Percentiles rank a stretch among this genome's conserved stretches.
phyloP scores from a whole-genome alignment of 305 asterid species.

The Fraxinus greggii region DNA sequence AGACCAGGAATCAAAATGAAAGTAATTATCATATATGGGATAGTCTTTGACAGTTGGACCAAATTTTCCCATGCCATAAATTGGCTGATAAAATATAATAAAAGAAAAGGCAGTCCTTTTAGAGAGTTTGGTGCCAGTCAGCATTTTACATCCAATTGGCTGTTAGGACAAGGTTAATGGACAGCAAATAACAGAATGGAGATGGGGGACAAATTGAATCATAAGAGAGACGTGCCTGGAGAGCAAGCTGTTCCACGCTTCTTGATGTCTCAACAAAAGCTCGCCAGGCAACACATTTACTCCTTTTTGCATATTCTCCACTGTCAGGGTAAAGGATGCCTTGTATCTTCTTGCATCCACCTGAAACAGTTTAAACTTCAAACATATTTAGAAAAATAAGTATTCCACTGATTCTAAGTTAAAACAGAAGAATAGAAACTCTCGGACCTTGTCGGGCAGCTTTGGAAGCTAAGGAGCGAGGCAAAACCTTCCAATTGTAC shows the following conservation, averaged over 20 bases:
- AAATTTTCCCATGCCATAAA: slow-evolving; percentile 6
- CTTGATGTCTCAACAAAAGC: slow-evolving; percentile 83
- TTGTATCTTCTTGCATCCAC: slow-evolving; percentile 80
- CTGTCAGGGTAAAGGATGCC: slow-evolving; percentile 74
- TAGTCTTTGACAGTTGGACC: background rate
- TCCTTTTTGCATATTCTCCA: slow-evolving; percentile 76
- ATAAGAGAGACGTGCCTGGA: slow-evolving; percentile 56
- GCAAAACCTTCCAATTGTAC: slow-evolving; percentile 81
- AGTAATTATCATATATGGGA: slow-evolving; percentile 5
- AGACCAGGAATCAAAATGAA: slow-evolving; percentile 7
- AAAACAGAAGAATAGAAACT: slow-evolving; percentile 23
- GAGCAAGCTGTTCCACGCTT: slow-evolving; percentile 82
- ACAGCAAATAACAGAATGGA: slow-evolving; percentile 12
- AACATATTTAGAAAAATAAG: slow-evolving; percentile 29
- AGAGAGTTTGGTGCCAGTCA: slow-evolving; percentile 13
- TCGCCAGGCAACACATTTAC: slow-evolving; percentile 73
- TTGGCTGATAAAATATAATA: slow-evolving; percentile 8
- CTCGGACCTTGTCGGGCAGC: slow-evolving; percentile 88
- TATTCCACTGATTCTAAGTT: slow-evolving; percentile 16
- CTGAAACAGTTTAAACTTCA: slow-evolving; percentile 42
- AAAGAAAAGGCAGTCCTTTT: slow-evolving; percentile 6
- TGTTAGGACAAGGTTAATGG: background rate
- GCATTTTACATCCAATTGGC: slow-evolving; percentile 6
- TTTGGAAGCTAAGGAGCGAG: slow-evolving; percentile 69
- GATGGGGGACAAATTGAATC: slow-evolving; percentile 10